A percentile compares a stretch with the other conserved stretches of the same genome.
These are phyloP conservation scores for Cydonia oblonga DNA, from an alignment of 331 rosid species.

Conservation along the genomic window DNA sequence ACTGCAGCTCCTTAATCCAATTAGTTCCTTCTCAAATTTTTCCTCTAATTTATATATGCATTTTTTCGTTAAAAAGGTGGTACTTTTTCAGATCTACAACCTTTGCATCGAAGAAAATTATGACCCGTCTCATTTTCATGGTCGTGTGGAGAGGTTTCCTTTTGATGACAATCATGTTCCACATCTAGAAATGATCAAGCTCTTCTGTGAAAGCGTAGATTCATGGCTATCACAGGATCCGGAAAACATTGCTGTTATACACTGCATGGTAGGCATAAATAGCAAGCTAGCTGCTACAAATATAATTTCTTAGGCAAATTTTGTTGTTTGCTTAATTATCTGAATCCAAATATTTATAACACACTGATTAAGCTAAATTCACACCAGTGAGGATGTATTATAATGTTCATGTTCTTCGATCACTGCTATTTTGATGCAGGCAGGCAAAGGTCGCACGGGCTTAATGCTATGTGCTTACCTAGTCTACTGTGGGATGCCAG, in stretches of 20 bases:
- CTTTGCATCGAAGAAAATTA: constrained; percentile 81
- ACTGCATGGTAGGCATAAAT: constrained; percentile 65
- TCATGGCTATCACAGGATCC: constrained; percentile 70
- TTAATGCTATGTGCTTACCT: constrained; percentile 78
- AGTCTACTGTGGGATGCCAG: constrained; percentile 67
- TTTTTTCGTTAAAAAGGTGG: not conserved
- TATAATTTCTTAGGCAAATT: not conserved
- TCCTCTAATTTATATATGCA: not conserved
- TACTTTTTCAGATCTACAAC: constrained; percentile 65
- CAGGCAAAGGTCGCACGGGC: constrained; percentile 95
- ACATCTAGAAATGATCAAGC: constrained; percentile 57
- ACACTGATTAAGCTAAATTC: too few species aligned
- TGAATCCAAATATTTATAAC: too few species aligned
- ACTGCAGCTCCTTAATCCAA: not conserved
- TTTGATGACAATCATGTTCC: constrained; percentile 94
- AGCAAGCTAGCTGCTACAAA: not conserved
- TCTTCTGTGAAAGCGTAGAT: constrained; percentile 67
- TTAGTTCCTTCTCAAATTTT: not conserved
- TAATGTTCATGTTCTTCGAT: not conserved
- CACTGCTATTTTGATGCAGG: constrained; percentile 30
- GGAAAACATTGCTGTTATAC: constrained; percentile 65
- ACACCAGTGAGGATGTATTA: not conserved
- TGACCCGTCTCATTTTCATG: constrained; percentile 66
- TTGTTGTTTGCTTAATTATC: too few species aligned
- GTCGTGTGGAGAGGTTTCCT: constrained; percentile 76